These are phyloP conservation scores for Colletotrichum simmondsii DNA, from an alignment of 2,329 filamentous ascomycete species.

Conservation along the genomic window DNA sequence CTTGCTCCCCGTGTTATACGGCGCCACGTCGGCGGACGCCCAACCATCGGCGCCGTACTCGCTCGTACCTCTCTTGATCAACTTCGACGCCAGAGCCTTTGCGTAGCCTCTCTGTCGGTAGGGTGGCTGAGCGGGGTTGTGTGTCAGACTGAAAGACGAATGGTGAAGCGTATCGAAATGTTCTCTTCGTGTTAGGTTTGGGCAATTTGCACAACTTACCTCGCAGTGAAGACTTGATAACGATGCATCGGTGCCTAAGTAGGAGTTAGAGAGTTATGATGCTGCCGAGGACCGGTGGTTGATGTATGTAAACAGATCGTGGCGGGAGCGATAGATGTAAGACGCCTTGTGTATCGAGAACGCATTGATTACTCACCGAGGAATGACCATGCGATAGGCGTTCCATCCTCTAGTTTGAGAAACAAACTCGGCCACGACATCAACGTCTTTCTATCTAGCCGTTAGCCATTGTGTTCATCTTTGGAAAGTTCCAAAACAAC, in stretches of 20 bases:
- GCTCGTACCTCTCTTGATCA: slow-evolving; percentile 63
- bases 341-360: too few relatives aligned
- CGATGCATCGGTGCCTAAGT: slow-evolving; percentile 68
- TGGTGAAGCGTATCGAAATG: background rate
- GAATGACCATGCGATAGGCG: slow-evolving; percentile 73
- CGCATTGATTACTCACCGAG: slow-evolving; percentile 47
- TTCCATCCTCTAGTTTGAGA: slow-evolving; percentile 57
- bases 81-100: slow-evolving; percentile 67
- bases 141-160: background rate
- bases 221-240: slow-evolving; percentile 71
- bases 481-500: background rate
- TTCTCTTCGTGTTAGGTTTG: background rate
- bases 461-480: background rate
- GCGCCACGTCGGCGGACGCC: slow-evolving; percentile 72
- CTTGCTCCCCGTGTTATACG: slow-evolving; percentile 69
- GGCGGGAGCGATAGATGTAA: too few relatives aligned
- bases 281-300: background rate
- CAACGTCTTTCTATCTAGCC: slow-evolving; percentile 50
- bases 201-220: slow-evolving; percentile 38
- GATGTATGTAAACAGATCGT: background rate
- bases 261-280: background rate
- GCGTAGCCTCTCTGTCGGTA: slow-evolving; percentile 73
- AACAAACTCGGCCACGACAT: slow-evolving; percentile 57
- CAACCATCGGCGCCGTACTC: slow-evolving; percentile 61
- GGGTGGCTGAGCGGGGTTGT: slow-evolving; percentile 47